Conservation (phyloP, 2,329 filamentous ascomycete genomes). For the Cercospora zeae-maydis region DNA sequence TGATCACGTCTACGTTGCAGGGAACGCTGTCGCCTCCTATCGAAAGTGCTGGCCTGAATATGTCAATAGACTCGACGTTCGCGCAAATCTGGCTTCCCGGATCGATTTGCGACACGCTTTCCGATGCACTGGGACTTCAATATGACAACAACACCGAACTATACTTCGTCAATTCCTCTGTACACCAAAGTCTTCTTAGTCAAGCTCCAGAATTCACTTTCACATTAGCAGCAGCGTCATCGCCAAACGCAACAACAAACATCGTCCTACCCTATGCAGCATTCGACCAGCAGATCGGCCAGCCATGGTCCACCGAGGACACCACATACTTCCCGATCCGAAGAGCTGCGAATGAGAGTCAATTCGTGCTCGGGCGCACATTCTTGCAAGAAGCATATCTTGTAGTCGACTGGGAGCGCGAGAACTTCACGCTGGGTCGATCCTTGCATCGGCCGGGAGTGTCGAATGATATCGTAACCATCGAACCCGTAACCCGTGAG, state of each 20-base stretch:
- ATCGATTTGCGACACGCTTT: conserved; percentile 40
- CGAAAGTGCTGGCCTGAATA: not conserved
- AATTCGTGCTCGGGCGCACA: conserved; percentile 31
- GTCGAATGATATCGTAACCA: conserved; percentile 7
- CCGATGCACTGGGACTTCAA: conserved; percentile 38
- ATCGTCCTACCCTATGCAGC: conserved; percentile 34
- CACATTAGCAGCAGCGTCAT: conserved; percentile 21
- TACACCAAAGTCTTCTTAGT: conserved; percentile 33
- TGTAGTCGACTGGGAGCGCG: conserved; percentile 20
- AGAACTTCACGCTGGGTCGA: conserved; percentile 19
- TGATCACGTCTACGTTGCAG: not conserved
- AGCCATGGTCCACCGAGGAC: conserved; percentile 16
- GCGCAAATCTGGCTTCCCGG: conserved; percentile 42
- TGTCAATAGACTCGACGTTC: conserved; percentile 39
- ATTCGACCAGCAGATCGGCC: conserved; percentile 30
- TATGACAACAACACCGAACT: conserved; percentile 39
- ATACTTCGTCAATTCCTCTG: conserved; percentile 40
- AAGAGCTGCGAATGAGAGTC: conserved; percentile 26
- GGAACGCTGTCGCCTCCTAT: conserved; percentile 3
- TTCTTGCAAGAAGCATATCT: conserved; percentile 34
- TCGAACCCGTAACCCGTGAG: not conserved
- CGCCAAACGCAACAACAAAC: conserved; percentile 16
- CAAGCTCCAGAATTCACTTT: conserved; percentile 40
- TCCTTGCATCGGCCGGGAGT: conserved; percentile 13
- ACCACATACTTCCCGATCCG: conserved; percentile 29